Conservation (phyloP, 768 basidiomycete species). For the Leccinum aurantiacum region DNA sequence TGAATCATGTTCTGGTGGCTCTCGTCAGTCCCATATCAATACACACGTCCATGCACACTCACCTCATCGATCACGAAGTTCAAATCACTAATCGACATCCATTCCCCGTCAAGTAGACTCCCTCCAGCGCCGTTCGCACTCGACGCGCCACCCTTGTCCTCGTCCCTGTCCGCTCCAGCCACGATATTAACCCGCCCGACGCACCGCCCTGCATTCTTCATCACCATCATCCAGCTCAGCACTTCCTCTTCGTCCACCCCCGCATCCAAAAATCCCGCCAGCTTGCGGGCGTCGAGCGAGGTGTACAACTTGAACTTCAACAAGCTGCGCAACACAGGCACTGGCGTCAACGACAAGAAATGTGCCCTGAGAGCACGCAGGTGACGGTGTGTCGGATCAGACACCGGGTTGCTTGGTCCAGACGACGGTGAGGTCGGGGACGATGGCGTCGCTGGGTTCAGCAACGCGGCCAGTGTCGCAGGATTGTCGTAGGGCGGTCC, state of each 20-base stretch:
- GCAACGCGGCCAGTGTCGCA: conserved; percentile 51
- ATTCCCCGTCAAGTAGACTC: conserved; percentile 79
- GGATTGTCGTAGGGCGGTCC: conserved; percentile 91
- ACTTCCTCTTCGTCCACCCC: conserved; percentile 87
- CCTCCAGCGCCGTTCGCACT: conserved; percentile 27
- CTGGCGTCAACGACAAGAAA: conserved; percentile 70
- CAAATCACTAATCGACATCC: conserved; percentile 87
- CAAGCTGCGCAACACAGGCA: conserved; percentile 87
- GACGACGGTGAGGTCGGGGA: conserved; percentile 28
- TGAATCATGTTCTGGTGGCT: conserved; percentile 82
- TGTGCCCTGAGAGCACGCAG: conserved; percentile 82
- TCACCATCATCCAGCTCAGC: conserved; percentile 94
- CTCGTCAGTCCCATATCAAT: not conserved
- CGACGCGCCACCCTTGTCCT: conserved; percentile 25
- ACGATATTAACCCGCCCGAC: conserved; percentile 43
- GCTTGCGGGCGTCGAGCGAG: conserved; percentile 85
- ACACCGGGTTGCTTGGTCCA: conserved; percentile 9
- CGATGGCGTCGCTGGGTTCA: conserved; percentile 39
- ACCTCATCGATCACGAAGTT: conserved; percentile 96
- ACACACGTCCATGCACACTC: conserved; percentile 24
- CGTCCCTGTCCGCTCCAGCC: conserved; percentile 45
- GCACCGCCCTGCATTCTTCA: conserved; percentile 86
- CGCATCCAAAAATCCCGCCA: conserved; percentile 83
- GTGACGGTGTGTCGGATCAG: conserved; percentile 82
- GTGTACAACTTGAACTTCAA: conserved; percentile 82